Evolutionary conservation across 1,284 basidiomycete genomes (phyloP), one percentile per base, ranked within the genome.

Genomic region (Pyrrhoderma noxium): DNA sequence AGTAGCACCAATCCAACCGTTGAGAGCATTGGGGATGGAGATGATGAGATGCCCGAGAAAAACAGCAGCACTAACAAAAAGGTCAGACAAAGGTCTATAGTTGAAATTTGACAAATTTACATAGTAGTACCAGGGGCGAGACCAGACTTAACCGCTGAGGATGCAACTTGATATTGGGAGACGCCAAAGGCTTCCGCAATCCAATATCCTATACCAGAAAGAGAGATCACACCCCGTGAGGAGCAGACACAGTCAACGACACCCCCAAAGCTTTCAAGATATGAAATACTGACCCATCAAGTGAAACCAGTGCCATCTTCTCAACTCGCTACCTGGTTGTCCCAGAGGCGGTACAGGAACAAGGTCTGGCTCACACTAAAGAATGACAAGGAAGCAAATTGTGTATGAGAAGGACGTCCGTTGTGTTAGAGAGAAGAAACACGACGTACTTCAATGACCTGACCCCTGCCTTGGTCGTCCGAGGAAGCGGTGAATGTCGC

Each of bases 251-350:
- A n/a, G n/a, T n/a, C n/a, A n/a, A n/a, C n/a, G n/a, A n/a, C n/a
- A n/a, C n/a, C n/a, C n/a, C n/a, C n/a, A n/a, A n/a, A n/a, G n/a
- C n/a, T n/a, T n/a, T n/a, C n/a, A n/a, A n/a, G n/a, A 40, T 5
- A 40, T 22, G 21, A 7, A 37, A 9, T 18, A 40, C 38, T 5
- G 5, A 40, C 38, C 38, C 21, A 22, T 40, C n/a, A 38, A 36
- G 46, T 18, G 46, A 35, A 22, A 47, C 46, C 46, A 40, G 21
- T 40, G 46, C 55, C 79, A 79, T 0, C 65, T 56, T 19, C 79
- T 76, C 25, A 79, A 79, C 0, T 65, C 56, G 19, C 79, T 75
- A 22, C 79, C 81, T 16, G 47, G 50, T 31, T 54, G 41, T 22
- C 55, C 57, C 5, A 53, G 42, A 9, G 19, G 38, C 72, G 69